These are phyloP conservation scores for Sporothrix inflata DNA, from an alignment of 2,329 filamentous ascomycete genomes.

Conservation along the genomic window DNA sequence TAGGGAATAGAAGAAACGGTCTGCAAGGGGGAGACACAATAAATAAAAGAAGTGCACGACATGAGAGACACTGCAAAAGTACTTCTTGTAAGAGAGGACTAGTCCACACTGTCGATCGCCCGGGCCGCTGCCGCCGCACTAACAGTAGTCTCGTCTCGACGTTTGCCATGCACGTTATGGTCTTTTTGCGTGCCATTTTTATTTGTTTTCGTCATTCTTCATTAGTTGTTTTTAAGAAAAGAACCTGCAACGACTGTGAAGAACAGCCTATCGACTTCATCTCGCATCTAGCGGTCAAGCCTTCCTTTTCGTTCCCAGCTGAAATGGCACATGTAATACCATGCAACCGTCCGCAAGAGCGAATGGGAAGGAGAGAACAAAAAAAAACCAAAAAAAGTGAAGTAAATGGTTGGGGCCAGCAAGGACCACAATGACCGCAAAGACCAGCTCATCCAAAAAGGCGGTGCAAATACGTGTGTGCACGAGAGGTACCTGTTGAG, in stretches of 20 bases:
- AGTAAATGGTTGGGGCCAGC: not conserved
- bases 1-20: constrained; percentile 1
- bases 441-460: not conserved
- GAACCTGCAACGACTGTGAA: no score
- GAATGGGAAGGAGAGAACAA: not conserved
- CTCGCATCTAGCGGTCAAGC: constrained; percentile 11
- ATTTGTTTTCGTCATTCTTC: not conserved
- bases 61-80: not conserved
- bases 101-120: constrained; percentile 12
- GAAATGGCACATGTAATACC: constrained; percentile 13
- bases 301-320: not conserved
- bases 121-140: constrained; percentile 16
- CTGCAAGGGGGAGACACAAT: not conserved
- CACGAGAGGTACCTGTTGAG: not conserved
- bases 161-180: no score
- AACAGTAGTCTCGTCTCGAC: not conserved
- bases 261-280: not conserved
- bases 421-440: not conserved
- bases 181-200: not conserved
- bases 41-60: not conserved
- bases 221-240: no score
- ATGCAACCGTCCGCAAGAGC: not conserved
- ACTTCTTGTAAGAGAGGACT: no score
- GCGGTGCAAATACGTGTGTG: not conserved
- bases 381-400: not conserved